Base-by-base conservation (phyloP, 202 grass and related monocot species). In the Panicum hallii region DNA sequence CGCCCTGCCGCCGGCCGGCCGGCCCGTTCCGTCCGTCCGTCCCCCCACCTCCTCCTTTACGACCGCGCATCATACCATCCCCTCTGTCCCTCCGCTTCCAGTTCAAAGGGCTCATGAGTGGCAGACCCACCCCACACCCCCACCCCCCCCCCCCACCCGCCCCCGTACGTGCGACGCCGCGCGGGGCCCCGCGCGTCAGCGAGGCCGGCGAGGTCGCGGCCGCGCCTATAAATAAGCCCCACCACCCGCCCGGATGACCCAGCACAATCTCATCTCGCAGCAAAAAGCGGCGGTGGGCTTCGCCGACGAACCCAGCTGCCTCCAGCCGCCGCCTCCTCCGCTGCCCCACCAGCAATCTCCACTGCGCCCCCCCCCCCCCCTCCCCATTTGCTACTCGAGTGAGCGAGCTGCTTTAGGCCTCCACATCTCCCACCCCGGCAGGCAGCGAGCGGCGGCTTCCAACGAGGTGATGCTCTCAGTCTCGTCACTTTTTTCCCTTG, bases 221-320 rank as follows among this genome's bases (percentile, higher is more conserved):
- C 32, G 78, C 19, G 79, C 80, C 83, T 92, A 95, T 95, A 95
- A 95, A 95, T 92, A 90, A 74, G 72, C 85, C 87, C 87, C 80
- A 90, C 77, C 87, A 79, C 85, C 4, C 53, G 32, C 42, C 26
- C 70, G 9, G 1, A 13, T 14, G 23, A 23, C 6, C 26, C 26
- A 71, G 5, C 68, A 49, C 69, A 19, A 50, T 13, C 22, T 70
- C 44, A 1, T 26, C 67, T 0, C 2, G 7, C 16, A 26, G 26
- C 9, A 38, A 42, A 43, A 14, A 64, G 32, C 17, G 14, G 32
- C 17, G 14, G 28, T 47, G 43, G 48, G 22, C 61, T 68, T 54
- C 4, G 63, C 57, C 60, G 4, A 36, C 68, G 40, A 82, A 60
- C 80, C 54, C 54, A 81, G 54, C 56, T 17, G 7, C 57, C 47